phyloP scores from a whole-genome alignment of 208 protist genomes.

The Wallacemonas sp. region DNA sequence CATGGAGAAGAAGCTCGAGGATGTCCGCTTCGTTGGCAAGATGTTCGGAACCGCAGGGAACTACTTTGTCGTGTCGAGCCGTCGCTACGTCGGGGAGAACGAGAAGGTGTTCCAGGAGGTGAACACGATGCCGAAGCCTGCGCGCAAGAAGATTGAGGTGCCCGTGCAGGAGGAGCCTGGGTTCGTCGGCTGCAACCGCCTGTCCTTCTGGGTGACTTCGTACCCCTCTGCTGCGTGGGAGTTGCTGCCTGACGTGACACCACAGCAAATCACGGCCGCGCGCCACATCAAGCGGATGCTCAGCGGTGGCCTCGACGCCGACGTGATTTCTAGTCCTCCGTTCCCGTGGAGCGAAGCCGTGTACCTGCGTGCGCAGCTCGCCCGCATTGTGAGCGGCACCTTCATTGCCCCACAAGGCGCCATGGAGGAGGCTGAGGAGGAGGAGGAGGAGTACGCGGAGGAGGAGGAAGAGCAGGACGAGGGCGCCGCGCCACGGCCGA shows the following conservation, averaged over 20 bases:
- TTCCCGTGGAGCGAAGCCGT: constrained; percentile 93
- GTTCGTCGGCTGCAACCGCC: constrained; percentile 84
- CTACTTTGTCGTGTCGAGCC: constrained; percentile 86
- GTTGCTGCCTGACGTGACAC: constrained; percentile 92
- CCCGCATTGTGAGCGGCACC: constrained; percentile 90
- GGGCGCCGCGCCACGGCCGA: constrained; percentile 43
- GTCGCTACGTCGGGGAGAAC: constrained; percentile 65
- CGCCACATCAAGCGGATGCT: constrained; percentile 88
- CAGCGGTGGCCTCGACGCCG: constrained; percentile 86
- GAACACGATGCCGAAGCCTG: constrained; percentile 89
- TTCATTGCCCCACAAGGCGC: constrained; percentile 88
- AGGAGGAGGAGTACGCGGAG: constrained; percentile 81
- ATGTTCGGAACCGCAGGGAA: constrained; percentile 84
- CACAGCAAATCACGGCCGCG: constrained; percentile 91
- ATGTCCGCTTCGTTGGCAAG: constrained; percentile 91
- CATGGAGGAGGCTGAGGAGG: constrained; percentile 80
- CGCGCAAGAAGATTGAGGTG: constrained; percentile 80
- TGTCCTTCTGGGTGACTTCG: constrained; percentile 91
- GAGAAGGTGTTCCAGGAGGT: constrained; percentile 86
- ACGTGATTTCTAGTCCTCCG: constrained; percentile 79
- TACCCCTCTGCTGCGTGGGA: constrained; percentile 74
- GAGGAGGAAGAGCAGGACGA: constrained; percentile 85
- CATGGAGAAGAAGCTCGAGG: constrained; percentile 81
- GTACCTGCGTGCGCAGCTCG: constrained; percentile 93
- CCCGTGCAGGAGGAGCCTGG: constrained; percentile 83